Conservation (phyloP, 192 early-diverging fungal species). For the Coemansia asiatica region DNA sequence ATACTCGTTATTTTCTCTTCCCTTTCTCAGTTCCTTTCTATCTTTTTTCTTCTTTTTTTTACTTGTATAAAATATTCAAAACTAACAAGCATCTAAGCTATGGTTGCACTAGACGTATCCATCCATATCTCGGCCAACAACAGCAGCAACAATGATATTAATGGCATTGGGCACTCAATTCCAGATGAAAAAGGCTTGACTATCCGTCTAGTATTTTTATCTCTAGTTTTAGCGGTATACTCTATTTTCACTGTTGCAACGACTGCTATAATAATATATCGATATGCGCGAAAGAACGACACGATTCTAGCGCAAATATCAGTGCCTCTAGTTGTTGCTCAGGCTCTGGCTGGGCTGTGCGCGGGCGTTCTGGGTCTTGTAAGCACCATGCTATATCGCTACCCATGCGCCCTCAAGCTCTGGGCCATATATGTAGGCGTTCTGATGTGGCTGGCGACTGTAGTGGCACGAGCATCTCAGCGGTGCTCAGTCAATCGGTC, state of each 20-base stretch:
- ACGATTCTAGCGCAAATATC: slow-evolving; percentile 23
- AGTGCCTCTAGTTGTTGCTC: slow-evolving; percentile 20
- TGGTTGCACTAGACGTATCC: background rate
- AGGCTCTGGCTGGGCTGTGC: slow-evolving; percentile 15
- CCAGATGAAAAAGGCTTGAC: background rate
- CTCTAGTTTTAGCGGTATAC: slow-evolving; percentile 23
- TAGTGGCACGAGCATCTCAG: slow-evolving; percentile 32
- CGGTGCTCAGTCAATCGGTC: slow-evolving; percentile 1
- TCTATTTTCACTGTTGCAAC: slow-evolving; percentile 16
- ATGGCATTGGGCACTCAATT: background rate
- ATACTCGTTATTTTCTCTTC: background rate
- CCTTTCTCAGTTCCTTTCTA: background rate
- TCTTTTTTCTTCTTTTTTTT: too few species aligned
- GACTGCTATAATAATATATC: slow-evolving; percentile 19
- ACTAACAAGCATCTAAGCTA: background rate
- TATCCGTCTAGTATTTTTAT: slow-evolving; percentile 10
- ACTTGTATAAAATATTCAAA: background rate
- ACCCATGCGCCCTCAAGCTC: slow-evolving; percentile 36
- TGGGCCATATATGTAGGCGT: slow-evolving; percentile 37
- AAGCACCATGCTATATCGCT: slow-evolving; percentile 17
- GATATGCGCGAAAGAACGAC: slow-evolving; percentile 14
- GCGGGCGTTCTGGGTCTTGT: slow-evolving; percentile 20
- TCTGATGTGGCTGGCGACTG: slow-evolving; percentile 23
- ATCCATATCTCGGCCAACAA: background rate
- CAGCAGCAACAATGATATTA: too few species aligned